Evolutionary conservation across 2,329 filamentous ascomycete species (phyloP).

Genomic region (Sclerotinia borealis): DNA sequence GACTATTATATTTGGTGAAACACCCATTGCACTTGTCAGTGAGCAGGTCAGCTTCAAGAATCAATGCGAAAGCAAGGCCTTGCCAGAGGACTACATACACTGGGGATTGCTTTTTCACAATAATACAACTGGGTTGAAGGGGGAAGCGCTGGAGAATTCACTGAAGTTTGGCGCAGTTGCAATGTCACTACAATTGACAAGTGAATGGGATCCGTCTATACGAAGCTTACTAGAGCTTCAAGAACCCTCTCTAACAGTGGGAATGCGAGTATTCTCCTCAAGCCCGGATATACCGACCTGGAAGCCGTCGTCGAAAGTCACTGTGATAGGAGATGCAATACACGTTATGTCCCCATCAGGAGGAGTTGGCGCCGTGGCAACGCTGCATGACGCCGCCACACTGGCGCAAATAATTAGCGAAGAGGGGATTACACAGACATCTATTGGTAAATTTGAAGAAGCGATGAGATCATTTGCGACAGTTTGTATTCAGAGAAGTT

Average conservation of each 20-base stretch:
- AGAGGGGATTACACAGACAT: background rate
- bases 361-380: slow-evolving; percentile 21
- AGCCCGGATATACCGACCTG: slow-evolving; percentile 16
- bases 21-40: slow-evolving; percentile 22
- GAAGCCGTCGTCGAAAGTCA: slow-evolving; percentile 22
- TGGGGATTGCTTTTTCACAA: slow-evolving; percentile 29
- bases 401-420: slow-evolving; percentile 8
- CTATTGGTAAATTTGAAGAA: slow-evolving; percentile 1
- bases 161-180: background rate
- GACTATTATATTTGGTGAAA: slow-evolving; percentile 14
- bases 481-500: background rate
- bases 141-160: background rate
- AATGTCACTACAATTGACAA: slow-evolving; percentile 5
- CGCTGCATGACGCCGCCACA: slow-evolving; percentile 16
- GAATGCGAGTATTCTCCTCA: slow-evolving; percentile 11
- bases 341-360: slow-evolving; percentile 31
- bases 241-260: slow-evolving; percentile 6
- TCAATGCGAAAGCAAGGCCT: slow-evolving; percentile 12
- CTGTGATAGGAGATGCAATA: slow-evolving; percentile 31
- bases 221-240: slow-evolving; percentile 14
- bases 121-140: background rate
- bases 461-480: background rate
- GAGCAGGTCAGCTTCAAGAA: slow-evolving; percentile 26
- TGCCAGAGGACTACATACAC: slow-evolving; percentile 33
- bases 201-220: slow-evolving; percentile 15